These are phyloP conservation scores for Blastomyces percursus DNA, from an alignment of 2,329 filamentous ascomycete species.

Conservation along the genomic window DNA sequence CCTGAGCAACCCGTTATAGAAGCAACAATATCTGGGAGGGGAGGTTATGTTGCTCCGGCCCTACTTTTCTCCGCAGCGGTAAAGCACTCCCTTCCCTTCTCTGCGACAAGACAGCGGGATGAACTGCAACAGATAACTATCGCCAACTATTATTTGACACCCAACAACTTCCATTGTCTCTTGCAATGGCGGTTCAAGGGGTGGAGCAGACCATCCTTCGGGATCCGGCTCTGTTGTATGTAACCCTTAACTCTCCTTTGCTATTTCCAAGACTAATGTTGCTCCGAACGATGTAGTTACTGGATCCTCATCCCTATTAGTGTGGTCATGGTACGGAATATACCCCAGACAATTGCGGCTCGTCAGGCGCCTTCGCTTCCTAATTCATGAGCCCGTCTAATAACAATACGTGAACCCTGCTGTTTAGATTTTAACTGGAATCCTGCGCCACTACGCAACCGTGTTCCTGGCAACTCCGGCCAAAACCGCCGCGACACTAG, in stretches of 20 bases:
- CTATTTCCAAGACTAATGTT: constrained; percentile 1
- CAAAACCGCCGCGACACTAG: constrained; percentile 59
- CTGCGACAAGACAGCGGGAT: too few relatives aligned
- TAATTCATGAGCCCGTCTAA: neutral
- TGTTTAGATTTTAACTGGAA: constrained; percentile 72
- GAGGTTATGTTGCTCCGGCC: too few relatives aligned
- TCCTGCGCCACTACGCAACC: constrained; percentile 90
- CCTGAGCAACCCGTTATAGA: too few relatives aligned
- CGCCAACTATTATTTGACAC: neutral
- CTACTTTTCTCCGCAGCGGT: too few relatives aligned
- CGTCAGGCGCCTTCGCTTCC: constrained; percentile 6
- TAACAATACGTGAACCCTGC: neutral
- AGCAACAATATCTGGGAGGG: too few relatives aligned
- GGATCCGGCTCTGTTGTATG: constrained; percentile 96
- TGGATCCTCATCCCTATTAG: constrained; percentile 98
- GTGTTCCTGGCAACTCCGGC: constrained; percentile 78
- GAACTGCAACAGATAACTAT: too few relatives aligned
- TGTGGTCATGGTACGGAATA: constrained; percentile 67
- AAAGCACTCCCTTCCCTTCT: too few relatives aligned
- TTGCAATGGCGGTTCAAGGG: constrained; percentile 63
- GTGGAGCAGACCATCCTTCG: constrained; percentile 90
- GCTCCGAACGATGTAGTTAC: constrained; percentile 51
- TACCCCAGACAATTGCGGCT: neutral
- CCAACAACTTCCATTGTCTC: constrained; percentile 1
- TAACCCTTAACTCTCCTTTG: constrained; percentile 10